Evolutionary conservation across 768 basidiomycete species (phyloP).

Genomic region (Psilocybe cyanescens): DNA sequence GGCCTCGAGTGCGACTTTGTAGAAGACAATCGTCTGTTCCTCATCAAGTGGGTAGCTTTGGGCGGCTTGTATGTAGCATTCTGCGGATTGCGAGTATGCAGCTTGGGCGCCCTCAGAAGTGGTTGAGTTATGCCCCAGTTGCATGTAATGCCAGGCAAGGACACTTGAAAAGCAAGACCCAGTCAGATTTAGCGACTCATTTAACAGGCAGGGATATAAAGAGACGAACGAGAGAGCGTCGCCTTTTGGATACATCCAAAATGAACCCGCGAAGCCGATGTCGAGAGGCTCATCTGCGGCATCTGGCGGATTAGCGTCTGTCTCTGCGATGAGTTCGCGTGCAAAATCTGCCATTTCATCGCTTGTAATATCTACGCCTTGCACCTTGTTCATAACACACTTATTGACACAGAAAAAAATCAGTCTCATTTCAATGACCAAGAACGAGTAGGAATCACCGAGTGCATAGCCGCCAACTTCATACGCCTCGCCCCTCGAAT

Average conservation of each 20-base stretch:
- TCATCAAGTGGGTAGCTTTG: slow-evolving; percentile 4
- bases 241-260: slow-evolving; percentile 39
- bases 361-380: slow-evolving; percentile 21
- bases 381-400: slow-evolving; percentile 10
- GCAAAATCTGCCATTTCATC: slow-evolving; percentile 35
- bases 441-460: slow-evolving; percentile 24
- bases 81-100: slow-evolving; percentile 1
- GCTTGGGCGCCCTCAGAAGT: slow-evolving; percentile 7
- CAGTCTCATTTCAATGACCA: background rate
- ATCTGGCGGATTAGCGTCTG: slow-evolving; percentile 26
- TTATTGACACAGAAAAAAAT: background rate
- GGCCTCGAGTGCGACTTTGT: slow-evolving; percentile 3
- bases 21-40: background rate
- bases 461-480: slow-evolving; percentile 35
- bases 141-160: slow-evolving; percentile 12
- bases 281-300: slow-evolving; percentile 16
- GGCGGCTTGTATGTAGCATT: slow-evolving; percentile 4
- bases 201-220: background rate
- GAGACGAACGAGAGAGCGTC: slow-evolving; percentile 36
- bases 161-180: background rate
- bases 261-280: slow-evolving; percentile 36
- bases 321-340: slow-evolving; percentile 33
- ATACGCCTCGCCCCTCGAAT: slow-evolving; percentile 43
- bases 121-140: slow-evolving; percentile 3
- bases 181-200: background rate